Base-by-base conservation (phyloP, 805 yeast genomes). In the Metschnikowia vanudenii region DNA sequence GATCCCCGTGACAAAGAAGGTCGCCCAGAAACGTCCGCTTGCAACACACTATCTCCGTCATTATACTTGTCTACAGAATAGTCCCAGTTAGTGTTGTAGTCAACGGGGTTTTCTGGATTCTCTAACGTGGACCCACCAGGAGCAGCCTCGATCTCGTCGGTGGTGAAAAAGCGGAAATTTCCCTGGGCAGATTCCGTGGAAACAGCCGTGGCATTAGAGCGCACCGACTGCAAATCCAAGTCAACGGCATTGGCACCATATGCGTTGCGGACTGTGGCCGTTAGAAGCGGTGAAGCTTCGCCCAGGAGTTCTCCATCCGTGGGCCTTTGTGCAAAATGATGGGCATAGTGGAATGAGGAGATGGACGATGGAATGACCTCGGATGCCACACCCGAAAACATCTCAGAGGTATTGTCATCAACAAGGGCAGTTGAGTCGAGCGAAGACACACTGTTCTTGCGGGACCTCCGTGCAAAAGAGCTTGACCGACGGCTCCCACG, bases 61-160 rank as follows among this genome's bases (percentile, higher is more conserved):
- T 64, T 63, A 52, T 57, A 58, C 62, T 74, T 55, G 45, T 79
- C 84, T 29, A 79, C 80, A 30, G 79, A 76, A 24, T 79, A 73
- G 52, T 86, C 90, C 85, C 94, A 85, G 54, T 80, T 75, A 7
- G 88, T 82, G 59, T 86, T 84, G 58, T 82, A 86, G 60, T 86
- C 94, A 18, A 85, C 78, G 0, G 78, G 76, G 28, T 75, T 72
- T 28, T 66, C 70, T 1, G 76, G 73, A 55, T 79, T 76, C 51
- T 82, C 87, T 54, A 84, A 61, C 2, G 92, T 84, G 1, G 97
- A 87, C 1, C 92, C 76, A 39, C 97, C 97, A 44, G 87, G 94
- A 0, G 98, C 97, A 41, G 77, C 73, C 57, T 85, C 91, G 38
- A 92, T 84, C 54, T 89, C 94, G 46, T 86, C 88, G 3, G 85